Evolutionary conservation across 2,329 filamentous ascomycete species (phyloP), one percentile per base, ranked within the genome.

Genomic region (Coleophoma crateriformis): DNA sequence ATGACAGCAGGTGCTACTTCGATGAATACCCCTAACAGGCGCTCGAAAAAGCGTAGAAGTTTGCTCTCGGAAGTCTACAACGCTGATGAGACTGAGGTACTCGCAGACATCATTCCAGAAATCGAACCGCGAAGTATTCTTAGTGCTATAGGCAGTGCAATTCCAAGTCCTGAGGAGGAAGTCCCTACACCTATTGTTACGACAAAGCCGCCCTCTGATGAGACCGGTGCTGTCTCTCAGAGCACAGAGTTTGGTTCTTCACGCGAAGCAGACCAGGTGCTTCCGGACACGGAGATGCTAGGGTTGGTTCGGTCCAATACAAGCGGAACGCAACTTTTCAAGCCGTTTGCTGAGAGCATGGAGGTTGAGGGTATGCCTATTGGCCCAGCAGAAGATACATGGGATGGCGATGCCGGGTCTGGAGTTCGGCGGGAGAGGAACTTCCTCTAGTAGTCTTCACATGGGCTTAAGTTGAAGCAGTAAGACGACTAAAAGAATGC

Each of bases 241-340:
- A n/a, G 14, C 11, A 41, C 33, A 48, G 12, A 27, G 8, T 3
- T 3, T 10, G 27, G 27, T 7, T 27, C 27, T 27, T 10, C 27
- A 3, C 2, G 27, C 27, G 27, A 27, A 27, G 8, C 27, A 27
- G 27, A 27, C 5, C 27, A 27, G 8, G 27, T 27, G 27, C 27
- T 27, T 27, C 27, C 27, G 6, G 6, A 27, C 27, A 27, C 8
- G 27, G 5, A 27, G 27, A 27, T 51, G 33, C 51, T 45, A 32
- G 54, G 46, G 22, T 22, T 64, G 11, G 45, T 39, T 32, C 56
- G 61, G 44, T 54, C 50, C 14, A 65, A 58, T 42, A 61, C 54
- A 7, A 62, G 53, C 51, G 62, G 62, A 33, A 63, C 59, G 10
- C 62, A 63, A 39, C 49, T 65, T 27, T 63, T 64, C 44, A 60